Conservation (phyloP, 2,329 filamentous ascomycete species). For the Trichoderma sp. region DNA sequence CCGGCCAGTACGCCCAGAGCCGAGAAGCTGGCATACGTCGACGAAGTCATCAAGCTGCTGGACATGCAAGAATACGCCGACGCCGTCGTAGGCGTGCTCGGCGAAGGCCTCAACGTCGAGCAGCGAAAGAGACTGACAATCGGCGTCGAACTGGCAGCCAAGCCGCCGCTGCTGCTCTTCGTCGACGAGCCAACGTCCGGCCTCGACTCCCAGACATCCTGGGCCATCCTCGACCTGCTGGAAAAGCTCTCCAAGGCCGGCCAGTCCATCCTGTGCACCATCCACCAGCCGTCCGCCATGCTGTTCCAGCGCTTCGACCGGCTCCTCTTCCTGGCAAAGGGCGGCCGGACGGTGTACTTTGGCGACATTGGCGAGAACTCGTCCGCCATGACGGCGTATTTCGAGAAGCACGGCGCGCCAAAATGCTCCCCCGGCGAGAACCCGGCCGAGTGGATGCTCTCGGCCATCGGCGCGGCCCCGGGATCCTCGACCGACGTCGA, state of each 20-base stretch:
- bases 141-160: conserved; percentile 45
- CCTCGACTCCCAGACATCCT: conserved; percentile 60
- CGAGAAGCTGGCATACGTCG: conserved; percentile 52
- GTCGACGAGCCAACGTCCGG: conserved; percentile 54
- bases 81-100: conserved; percentile 46
- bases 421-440: conserved; percentile 52
- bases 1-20: conserved; percentile 40
- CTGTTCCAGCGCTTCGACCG: conserved; percentile 51
- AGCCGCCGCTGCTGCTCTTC: conserved; percentile 48
- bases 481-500: conserved; percentile 44
- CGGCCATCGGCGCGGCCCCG: conserved; percentile 42
- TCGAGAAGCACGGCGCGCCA: conserved; percentile 42
- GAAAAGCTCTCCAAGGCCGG: conserved; percentile 57
- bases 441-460: conserved; percentile 63
- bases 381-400: conserved; percentile 50
- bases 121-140: conserved; percentile 52
- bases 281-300: conserved; percentile 46
- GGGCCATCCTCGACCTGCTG: conserved; percentile 69
- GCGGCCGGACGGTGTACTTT: conserved; percentile 45
- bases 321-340: conserved; percentile 52
- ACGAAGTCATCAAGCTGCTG: conserved; percentile 52
- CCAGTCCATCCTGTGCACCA: conserved; percentile 49
- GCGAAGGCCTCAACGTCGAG: conserved; percentile 47
- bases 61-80: conserved; percentile 56
- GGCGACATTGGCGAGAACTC: conserved; percentile 50